Percentiles rank a stretch among this genome's conserved stretches.
phyloP scores from a whole-genome alignment of 148 eudicot genomes.

The Fagopyrum tataricum region DNA sequence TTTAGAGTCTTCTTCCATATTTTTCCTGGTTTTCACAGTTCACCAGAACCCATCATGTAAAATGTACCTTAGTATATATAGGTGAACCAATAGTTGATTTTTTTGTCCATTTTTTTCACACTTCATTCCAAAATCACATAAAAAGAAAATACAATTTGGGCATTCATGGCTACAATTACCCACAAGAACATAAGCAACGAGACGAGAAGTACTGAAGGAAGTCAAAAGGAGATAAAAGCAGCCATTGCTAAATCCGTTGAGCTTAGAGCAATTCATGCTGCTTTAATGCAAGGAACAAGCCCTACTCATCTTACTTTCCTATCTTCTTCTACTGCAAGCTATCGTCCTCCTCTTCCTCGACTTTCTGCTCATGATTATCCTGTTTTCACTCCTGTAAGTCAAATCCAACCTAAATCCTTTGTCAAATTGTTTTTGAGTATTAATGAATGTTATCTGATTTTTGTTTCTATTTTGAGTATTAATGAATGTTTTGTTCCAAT shows the following conservation, averaged over 20 bases:
- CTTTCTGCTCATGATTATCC: constrained; percentile 86
- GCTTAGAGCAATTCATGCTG: constrained; percentile 84
- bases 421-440: not conserved
- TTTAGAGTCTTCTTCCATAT: not conserved
- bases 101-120: too few species aligned
- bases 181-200: not conserved
- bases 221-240: constrained; percentile 47
- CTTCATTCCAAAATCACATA: too few species aligned
- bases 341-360: constrained; percentile 27
- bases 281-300: constrained; percentile 44
- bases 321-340: too few species aligned
- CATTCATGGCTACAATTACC: too few species aligned
- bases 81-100: too few species aligned
- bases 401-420: not conserved
- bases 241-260: constrained; percentile 85
- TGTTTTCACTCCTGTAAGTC: constrained; percentile 88
- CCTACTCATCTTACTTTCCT: constrained; percentile 19
- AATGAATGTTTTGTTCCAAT: too few species aligned
- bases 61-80: not conserved
- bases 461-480: too few species aligned
- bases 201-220: constrained; percentile 19
- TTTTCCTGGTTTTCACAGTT: not conserved
- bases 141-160: too few species aligned
- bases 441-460: not conserved
- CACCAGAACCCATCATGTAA: not conserved